phyloP scores from a whole-genome alignment of 257 asterid species.

The Nicotiana benthamiana region DNA sequence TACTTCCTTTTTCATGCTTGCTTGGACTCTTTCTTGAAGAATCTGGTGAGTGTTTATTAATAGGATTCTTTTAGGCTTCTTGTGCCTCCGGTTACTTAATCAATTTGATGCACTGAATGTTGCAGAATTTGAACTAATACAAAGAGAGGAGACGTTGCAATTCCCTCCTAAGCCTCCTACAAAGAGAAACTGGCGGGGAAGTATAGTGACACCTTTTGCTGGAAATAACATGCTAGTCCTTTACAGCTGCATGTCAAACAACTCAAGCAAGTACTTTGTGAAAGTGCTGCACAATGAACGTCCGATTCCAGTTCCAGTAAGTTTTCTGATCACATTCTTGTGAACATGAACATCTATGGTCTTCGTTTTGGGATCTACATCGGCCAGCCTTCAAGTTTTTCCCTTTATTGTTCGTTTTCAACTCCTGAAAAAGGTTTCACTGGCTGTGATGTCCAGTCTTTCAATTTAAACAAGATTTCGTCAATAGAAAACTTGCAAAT shows the following conservation, averaged over 20 bases:
- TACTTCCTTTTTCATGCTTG: conserved; percentile 98
- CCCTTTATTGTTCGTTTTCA: not conserved
- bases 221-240: conserved; percentile 86
- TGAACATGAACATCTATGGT: not conserved
- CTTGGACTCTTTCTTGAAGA: conserved; percentile 84
- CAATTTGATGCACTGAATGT: conserved; percentile 1
- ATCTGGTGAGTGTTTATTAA: conserved; percentile 46
- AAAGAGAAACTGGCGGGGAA: conserved; percentile 79
- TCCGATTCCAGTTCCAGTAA: conserved; percentile 67
- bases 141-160: conserved; percentile 55
- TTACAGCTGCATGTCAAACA: conserved; percentile 56
- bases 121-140: conserved; percentile 70
- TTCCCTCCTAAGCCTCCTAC: conserved; percentile 85
- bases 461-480: not conserved
- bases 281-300: conserved; percentile 83
- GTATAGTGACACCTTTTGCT: conserved; percentile 78
- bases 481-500: not conserved
- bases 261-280: conserved; percentile 65
- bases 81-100: conserved; percentile 3
- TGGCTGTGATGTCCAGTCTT: not conserved
- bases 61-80: not conserved
- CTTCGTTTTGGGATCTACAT: not conserved
- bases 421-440: not conserved
- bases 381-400: not conserved
- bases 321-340: conserved; percentile 12